A percentile compares a stretch with the other conserved stretches of the same genome.
Evolutionary conservation across 169 alveolate genomes (phyloP).

Genomic region (Plasmodium coatneyi): DNA sequence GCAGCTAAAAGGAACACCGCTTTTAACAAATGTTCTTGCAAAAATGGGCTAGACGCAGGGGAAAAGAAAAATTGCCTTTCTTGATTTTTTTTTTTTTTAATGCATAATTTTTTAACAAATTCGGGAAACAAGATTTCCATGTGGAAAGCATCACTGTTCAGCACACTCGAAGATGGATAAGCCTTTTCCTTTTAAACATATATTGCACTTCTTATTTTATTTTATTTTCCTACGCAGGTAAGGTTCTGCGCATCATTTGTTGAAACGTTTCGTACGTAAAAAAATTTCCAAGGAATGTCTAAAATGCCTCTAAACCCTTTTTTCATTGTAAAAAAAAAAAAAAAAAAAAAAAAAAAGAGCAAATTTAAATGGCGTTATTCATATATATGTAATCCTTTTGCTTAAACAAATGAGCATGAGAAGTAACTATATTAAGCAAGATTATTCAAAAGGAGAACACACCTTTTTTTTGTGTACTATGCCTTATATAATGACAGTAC

Average conservation of each 20-base stretch:
- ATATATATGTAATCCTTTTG: not conserved
- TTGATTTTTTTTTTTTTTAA: conserved; percentile 5
- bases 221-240: not conserved
- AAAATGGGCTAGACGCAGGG: not conserved
- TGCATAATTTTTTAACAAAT: not conserved
- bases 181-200: not conserved
- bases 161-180: not conserved
- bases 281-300: not conserved
- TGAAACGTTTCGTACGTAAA: not conserved
- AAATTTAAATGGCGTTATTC: not conserved
- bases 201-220: not conserved
- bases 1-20: not conserved
- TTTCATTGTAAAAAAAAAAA: not conserved
- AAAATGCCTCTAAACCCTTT: not conserved
- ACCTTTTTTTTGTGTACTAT: not conserved
- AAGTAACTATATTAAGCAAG: not conserved
- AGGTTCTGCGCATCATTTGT: not conserved
- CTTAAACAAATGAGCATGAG: not conserved
- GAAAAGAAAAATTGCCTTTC: not conserved
- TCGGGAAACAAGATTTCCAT: not conserved
- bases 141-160: not conserved
- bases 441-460: not conserved
- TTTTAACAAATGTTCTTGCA: not conserved
- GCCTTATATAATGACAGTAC: not conserved
- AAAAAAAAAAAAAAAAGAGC: not conserved